Evolutionary conservation across 148 eudicot species (phyloP), one percentile per base, ranked within the genome.

Genomic region (Chenopodium quinoa): DNA sequence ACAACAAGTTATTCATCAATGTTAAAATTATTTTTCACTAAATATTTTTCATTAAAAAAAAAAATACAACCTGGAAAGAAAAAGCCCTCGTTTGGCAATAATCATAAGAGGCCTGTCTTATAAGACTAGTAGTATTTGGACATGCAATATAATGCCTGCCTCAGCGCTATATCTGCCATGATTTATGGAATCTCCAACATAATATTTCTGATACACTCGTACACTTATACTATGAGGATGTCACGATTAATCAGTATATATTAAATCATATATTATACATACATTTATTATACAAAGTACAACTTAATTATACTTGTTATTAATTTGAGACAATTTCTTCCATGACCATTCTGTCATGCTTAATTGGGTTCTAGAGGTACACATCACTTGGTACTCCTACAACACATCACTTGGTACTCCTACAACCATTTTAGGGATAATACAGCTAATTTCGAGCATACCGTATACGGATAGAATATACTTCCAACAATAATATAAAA

Each of bases 291-390:
- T 9, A 9, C 52, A 48, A 48, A 54, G 17, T 54, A 54, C 11
- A 48, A 48, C 10, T 9, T 12, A 54, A 54, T 54, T 16, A 54
- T 54, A 16, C 20, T 12, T 16, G 62, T 0, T 12, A 56, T 17
- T 14, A 14, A 14, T 56, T 2, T 6, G 60, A 10, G 67, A 63
- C 23, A 63, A n/a, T 63, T 22, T 63, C 29, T 63, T 63, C 11
- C 23, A n/a, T 22, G 67, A 23, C 54, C 84, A 77, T 69, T 70
- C 76, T 82, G 84, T 77, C 80, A 82, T 82, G 84, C 78, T 50
- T 50, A 12, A 50, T 50, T 47, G 70, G 32, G 48, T 48, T 58
- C 75, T 54, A 54, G 62, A 50, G 67, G 68, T 79, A 78, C 29
- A 48, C 80, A 71, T 77, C 62, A 54, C 52, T 60, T 77, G 76